Conservation (phyloP, 139 green algal genomes). For the Chlorella sp. region DNA sequence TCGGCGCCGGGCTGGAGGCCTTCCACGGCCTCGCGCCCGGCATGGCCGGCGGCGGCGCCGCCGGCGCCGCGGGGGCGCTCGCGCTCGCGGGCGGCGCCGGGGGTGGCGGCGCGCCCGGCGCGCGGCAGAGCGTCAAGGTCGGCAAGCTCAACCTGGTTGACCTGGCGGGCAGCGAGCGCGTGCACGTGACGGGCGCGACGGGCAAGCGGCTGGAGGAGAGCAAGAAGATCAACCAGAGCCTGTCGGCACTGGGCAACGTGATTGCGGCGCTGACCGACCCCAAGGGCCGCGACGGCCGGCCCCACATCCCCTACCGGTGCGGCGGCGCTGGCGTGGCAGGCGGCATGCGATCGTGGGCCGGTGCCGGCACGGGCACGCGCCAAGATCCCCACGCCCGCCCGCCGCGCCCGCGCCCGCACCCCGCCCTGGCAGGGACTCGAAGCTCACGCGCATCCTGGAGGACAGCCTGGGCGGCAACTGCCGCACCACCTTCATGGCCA, state of each 20-base stretch:
- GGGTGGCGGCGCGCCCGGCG: background rate
- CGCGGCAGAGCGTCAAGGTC: constrained; percentile 59
- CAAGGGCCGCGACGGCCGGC: constrained; percentile 33
- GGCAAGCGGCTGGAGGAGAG: constrained; percentile 92
- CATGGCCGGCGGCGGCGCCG: background rate
- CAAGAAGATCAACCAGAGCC: constrained; percentile 97
- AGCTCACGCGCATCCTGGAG: constrained; percentile 95
- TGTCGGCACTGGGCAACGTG: constrained; percentile 95
- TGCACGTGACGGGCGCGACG: constrained; percentile 88
- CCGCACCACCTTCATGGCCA: constrained; percentile 93
- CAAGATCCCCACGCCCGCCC: no score
- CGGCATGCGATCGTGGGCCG: no score
- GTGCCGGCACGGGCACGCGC: no score
- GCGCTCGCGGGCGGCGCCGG: background rate
- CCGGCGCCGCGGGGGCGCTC: background rate
- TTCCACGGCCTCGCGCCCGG: constrained; percentile 32
- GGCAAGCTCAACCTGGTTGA: constrained; percentile 99
- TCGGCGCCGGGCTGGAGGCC: constrained; percentile 26
- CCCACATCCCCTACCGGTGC: constrained; percentile 90
- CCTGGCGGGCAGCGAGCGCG: constrained; percentile 92
- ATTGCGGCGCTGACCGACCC: constrained; percentile 92
- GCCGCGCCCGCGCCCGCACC: no score
- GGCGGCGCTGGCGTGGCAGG: no score
- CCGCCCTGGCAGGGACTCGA: constrained; percentile 84
- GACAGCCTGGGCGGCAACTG: constrained; percentile 95